Base-by-base conservation (phyloP, 495 filamentous ascomycete genomes). In the Oidiodendron maius region DNA sequence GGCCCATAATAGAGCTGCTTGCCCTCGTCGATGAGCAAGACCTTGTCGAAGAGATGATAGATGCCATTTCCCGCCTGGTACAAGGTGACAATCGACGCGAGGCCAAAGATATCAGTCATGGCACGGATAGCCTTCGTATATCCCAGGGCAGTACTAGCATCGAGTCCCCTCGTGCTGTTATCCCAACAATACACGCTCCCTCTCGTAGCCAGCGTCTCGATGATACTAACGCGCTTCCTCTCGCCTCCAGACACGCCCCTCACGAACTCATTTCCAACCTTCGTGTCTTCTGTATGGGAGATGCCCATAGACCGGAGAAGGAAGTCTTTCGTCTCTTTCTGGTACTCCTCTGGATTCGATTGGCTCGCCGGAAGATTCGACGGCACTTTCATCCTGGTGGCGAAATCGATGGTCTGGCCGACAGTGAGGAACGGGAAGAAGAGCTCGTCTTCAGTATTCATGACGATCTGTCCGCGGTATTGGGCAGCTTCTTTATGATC, bases 281-380 rank as follows among this genome's bases (percentile, higher is more conserved):
- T 80, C 0, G 89, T 95, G 55, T 87, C 77, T 21, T 76, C 72
- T 1, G 87, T 91, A 57, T 94, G 87, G 56, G 87, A 80, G 36
- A 94, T 91, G 51, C 89, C 89, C 71, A 94, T 91, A 80, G 91
- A 89, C 50, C 82, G 85, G 32, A 91, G 66, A n/a, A 93, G 66
- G 59, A 83, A 72, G 13, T 77, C 71, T 38, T 86, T 76, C 17
- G 89, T 78, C 51, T 76, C 77, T 28, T 84, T 75, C 61, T 87
- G 86, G 67, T 87, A 89, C 38, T 83, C 78, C 1, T 70, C 64
- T 17, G 51, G 30, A 48, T 81, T 83, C 3, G 17, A n/a, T 2
- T 15, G 35, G 4, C 83, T 83, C 2, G 72, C 71, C 0, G 84
- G 83, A 11, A 85, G 69, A 53, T 88, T 87, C 3, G 80, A 81